Conservation (phyloP, 2,329 filamentous ascomycete species). For the Penicillium sp. region DNA sequence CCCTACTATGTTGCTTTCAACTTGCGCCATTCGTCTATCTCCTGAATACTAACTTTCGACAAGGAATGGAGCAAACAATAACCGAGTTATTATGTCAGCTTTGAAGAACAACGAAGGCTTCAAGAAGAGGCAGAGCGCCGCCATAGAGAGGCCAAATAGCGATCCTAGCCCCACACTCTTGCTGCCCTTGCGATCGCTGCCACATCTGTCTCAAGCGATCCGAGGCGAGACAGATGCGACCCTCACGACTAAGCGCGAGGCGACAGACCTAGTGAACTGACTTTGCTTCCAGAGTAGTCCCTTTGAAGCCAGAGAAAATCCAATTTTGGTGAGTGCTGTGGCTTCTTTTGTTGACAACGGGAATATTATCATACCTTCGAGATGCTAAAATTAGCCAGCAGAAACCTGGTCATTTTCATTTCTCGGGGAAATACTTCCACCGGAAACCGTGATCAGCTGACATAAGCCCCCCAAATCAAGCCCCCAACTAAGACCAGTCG, state of each 20-base stretch:
- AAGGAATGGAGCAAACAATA: no score
- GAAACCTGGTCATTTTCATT: constrained; percentile 7
- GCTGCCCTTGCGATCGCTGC: neutral
- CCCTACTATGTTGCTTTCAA: no score
- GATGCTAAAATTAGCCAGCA: constrained; percentile 1
- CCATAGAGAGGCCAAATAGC: neutral
- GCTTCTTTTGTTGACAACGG: neutral
- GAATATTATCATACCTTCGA: neutral
- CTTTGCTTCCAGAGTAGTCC: neutral
- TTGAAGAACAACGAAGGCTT: no score
- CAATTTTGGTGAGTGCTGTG: constrained; percentile 1
- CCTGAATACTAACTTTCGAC: no score
- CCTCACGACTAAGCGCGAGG: constrained; percentile 19
- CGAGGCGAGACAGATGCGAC: constrained; percentile 17
- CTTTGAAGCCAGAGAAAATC: constrained; percentile 1
- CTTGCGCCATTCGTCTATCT: no score
- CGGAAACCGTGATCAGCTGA: constrained; percentile 8
- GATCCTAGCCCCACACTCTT: neutral
- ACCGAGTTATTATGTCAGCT: no score
- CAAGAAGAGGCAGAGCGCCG: neutral
- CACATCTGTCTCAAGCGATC: constrained; percentile 14
- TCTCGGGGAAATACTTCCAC: constrained; percentile 10
- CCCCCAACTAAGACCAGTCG: neutral
- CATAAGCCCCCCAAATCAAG: constrained; percentile 2
- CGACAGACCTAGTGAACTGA: constrained; percentile 13